Conservation (phyloP, 768 basidiomycete genomes). For the Mycena venus region DNA sequence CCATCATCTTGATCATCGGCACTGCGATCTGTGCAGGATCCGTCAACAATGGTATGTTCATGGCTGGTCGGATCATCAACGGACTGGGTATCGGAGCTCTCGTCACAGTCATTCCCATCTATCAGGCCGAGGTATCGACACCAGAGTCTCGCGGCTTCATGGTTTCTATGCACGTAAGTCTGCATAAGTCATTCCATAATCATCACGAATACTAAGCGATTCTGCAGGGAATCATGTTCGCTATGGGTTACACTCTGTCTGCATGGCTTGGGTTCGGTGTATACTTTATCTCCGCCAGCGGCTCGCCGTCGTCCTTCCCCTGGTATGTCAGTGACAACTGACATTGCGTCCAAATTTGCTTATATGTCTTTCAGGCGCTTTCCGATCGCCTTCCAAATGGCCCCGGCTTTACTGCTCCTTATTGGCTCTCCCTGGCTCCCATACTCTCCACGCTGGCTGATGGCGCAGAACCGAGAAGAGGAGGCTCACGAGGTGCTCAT, state of each 20-base stretch:
- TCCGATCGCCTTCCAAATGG: slow-evolving; percentile 1
- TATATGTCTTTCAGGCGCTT: slow-evolving; percentile 4
- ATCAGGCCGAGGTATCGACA: neutral
- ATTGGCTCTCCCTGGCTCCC: neutral
- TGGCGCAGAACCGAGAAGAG: slow-evolving; percentile 3
- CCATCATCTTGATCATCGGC: slow-evolving; percentile 8
- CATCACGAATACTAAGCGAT: neutral
- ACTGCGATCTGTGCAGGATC: slow-evolving; percentile 10
- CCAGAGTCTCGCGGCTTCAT: neutral
- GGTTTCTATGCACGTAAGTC: slow-evolving; percentile 4
- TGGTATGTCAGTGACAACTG: slow-evolving; percentile 1
- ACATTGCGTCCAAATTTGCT: neutral
- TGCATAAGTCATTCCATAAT: neutral
- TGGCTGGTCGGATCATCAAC: slow-evolving; percentile 12
- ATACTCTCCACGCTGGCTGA: slow-evolving; percentile 3
- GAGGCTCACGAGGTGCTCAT: slow-evolving; percentile 1
- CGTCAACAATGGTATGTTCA: slow-evolving; percentile 10
- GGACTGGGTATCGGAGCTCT: slow-evolving; percentile 12
- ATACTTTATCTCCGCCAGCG: slow-evolving; percentile 4
- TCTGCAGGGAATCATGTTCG: neutral
- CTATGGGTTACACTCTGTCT: slow-evolving; percentile 4
- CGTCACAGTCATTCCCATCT: slow-evolving; percentile 4
- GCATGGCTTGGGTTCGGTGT: slow-evolving; percentile 1
- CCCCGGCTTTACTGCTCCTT: neutral
- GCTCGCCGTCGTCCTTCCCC: neutral